Percentiles rank a stretch among this genome's conserved stretches.
phyloP scores from a whole-genome alignment of 2,329 filamentous ascomycete species.

The Pyricularia sp. region DNA sequence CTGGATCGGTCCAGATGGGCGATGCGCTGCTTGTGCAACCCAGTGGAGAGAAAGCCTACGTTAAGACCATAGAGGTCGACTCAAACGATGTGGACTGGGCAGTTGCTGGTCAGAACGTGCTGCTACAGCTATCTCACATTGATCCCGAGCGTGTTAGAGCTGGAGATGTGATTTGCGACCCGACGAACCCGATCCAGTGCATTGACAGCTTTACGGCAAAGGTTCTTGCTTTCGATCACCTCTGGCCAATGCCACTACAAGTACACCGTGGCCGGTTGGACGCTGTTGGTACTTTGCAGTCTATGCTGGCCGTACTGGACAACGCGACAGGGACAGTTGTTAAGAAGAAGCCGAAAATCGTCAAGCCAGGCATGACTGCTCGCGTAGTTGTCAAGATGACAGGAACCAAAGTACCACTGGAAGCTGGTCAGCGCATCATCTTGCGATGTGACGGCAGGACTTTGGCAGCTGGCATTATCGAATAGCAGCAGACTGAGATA shows the following conservation, averaged over 20 bases:
- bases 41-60: slow-evolving; percentile 66
- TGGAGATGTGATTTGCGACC: slow-evolving; percentile 79
- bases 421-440: slow-evolving; percentile 71
- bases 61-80: slow-evolving; percentile 76
- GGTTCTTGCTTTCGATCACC: slow-evolving; percentile 78
- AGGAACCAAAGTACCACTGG: slow-evolving; percentile 60
- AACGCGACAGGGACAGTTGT: slow-evolving; percentile 65
- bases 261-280: slow-evolving; percentile 81
- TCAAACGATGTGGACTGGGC: slow-evolving; percentile 72
- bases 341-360: slow-evolving; percentile 78
- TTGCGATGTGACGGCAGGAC: slow-evolving; percentile 74
- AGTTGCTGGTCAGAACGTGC: slow-evolving; percentile 82
- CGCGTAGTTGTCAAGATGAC: slow-evolving; percentile 68
- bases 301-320: slow-evolving; percentile 66
- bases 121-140: slow-evolving; percentile 75
- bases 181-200: slow-evolving; percentile 56
- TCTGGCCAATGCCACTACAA: slow-evolving; percentile 83
- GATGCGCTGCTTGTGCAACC: slow-evolving; percentile 75
- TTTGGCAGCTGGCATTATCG: slow-evolving; percentile 77
- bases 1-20: slow-evolving; percentile 75
- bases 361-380: slow-evolving; percentile 71
- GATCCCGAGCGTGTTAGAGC: slow-evolving; percentile 73
- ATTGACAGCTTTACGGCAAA: slow-evolving; percentile 71
- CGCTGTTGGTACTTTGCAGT: slow-evolving; percentile 62
- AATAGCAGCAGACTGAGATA: slow-evolving; percentile 32